Percentiles rank a stretch among this genome's conserved stretches.
Evolutionary conservation across 768 basidiomycete species (phyloP).

Genomic region (Chiua virens): DNA sequence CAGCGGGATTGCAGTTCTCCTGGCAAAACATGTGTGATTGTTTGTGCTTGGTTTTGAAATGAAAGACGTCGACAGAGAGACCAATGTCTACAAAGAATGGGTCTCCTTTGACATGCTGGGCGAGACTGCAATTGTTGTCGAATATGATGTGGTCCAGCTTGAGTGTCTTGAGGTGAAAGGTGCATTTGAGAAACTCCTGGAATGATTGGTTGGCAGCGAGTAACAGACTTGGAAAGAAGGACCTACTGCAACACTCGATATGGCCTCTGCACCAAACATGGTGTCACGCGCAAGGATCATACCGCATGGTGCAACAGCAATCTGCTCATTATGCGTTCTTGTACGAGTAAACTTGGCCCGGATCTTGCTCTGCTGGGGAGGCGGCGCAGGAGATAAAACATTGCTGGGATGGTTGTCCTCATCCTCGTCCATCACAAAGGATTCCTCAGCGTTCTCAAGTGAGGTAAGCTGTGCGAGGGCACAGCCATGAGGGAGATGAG

Average conservation of each 20-base stretch:
- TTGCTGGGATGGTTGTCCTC: no score
- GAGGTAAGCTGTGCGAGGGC: no score
- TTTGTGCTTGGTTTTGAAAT: constrained; percentile 38
- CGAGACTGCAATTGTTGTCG: constrained; percentile 9
- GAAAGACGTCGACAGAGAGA: constrained; percentile 38
- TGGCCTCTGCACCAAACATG: constrained; percentile 5
- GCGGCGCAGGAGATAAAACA: no score
- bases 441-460: no score
- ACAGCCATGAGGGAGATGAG: no score
- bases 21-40: constrained; percentile 24
- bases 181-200: constrained; percentile 5
- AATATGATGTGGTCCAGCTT: constrained; percentile 5
- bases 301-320: background rate
- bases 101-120: background rate
- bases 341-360: no score
- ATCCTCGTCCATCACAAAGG: no score
- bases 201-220: no score
- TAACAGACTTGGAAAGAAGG: no score
- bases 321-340: constrained; percentile 2
- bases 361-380: no score
- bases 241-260: no score
- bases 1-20: constrained; percentile 30
- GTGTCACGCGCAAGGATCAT: background rate
- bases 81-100: constrained; percentile 18
- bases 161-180: background rate